Conservation (phyloP, 225 moss, liverwort and hornwort genomes). For the Neckera pumila region DNA sequence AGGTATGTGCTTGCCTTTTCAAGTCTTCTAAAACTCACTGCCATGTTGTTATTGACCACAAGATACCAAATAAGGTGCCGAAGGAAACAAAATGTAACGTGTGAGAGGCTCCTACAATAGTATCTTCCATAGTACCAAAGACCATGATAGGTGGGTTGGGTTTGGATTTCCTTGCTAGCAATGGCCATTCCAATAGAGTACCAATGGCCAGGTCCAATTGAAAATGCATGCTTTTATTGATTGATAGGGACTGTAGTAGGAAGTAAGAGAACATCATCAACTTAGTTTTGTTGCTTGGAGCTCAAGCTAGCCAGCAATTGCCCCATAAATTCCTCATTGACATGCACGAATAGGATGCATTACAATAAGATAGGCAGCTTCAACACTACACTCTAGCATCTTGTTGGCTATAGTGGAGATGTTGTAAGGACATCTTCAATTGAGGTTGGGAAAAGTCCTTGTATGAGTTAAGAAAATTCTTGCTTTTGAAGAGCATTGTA, state of each 20-base stretch:
- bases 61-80: no score
- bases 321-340: fast-evolving
- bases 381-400: background rate
- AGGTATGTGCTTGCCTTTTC: background rate
- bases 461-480: no score
- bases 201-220: fast-evolving
- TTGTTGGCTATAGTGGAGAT: fast-evolving
- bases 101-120: no score
- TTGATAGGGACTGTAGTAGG: no score
- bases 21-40: no score
- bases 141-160: fast-evolving
- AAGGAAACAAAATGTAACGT: no score
- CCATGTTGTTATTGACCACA: no score
- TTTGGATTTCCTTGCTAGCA: no score
- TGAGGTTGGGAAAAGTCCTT: fast-evolving
- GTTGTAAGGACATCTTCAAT: background rate
- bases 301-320: fast-evolving
- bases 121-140: fast-evolving
- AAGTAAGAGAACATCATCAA: fast-evolving
- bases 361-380: background rate
- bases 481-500: background rate
- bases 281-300: no score
- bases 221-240: no score
- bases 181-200: no score
- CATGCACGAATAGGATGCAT: fast-evolving